Evolutionary conservation across 257 asterid genomes (phyloP).

Genomic region (Asclepias syriaca): DNA sequence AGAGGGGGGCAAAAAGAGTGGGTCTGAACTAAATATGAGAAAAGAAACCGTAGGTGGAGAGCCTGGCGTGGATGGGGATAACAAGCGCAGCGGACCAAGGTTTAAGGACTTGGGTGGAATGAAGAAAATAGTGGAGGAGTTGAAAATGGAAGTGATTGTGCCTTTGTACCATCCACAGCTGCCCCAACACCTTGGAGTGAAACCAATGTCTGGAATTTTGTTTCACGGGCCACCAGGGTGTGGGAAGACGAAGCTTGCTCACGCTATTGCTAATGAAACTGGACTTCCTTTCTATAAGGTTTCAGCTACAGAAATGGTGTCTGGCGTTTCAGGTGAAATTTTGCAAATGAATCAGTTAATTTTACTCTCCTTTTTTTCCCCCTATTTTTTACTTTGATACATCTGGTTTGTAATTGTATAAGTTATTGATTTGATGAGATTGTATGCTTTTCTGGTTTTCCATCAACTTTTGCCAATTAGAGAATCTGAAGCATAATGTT

Average conservation of each 20-base stretch:
- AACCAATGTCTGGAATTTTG: slow-evolving; percentile 71
- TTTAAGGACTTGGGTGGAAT: slow-evolving; percentile 93
- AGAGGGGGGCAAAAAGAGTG: slow-evolving; percentile 15
- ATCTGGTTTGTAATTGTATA: background rate
- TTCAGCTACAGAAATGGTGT: slow-evolving; percentile 88
- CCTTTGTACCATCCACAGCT: slow-evolving; percentile 64
- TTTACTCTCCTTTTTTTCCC: background rate
- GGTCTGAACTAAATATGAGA: background rate
- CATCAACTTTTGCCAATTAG: background rate
- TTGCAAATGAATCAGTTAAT: background rate
- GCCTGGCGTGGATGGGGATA: slow-evolving; percentile 9
- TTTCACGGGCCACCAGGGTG: slow-evolving; percentile 97
- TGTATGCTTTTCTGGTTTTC: background rate
- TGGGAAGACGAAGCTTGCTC: slow-evolving; percentile 92
- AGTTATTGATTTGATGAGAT: background rate
- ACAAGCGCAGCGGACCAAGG: slow-evolving; percentile 34
- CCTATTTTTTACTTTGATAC: background rate
- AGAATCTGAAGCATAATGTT: background rate
- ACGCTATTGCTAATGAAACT: slow-evolving; percentile 91
- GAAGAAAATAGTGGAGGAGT: slow-evolving; percentile 51
- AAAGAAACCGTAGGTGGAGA: slow-evolving; percentile 17
- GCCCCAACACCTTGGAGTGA: slow-evolving; percentile 54
- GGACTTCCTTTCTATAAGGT: slow-evolving; percentile 72
- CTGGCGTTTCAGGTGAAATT: slow-evolving; percentile 77
- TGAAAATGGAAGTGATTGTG: slow-evolving; percentile 68